Evolutionary conservation across 208 protist genomes (phyloP), one percentile per base, ranked within the genome.

Genomic region (Acanthamoeba culbertsoni): DNA sequence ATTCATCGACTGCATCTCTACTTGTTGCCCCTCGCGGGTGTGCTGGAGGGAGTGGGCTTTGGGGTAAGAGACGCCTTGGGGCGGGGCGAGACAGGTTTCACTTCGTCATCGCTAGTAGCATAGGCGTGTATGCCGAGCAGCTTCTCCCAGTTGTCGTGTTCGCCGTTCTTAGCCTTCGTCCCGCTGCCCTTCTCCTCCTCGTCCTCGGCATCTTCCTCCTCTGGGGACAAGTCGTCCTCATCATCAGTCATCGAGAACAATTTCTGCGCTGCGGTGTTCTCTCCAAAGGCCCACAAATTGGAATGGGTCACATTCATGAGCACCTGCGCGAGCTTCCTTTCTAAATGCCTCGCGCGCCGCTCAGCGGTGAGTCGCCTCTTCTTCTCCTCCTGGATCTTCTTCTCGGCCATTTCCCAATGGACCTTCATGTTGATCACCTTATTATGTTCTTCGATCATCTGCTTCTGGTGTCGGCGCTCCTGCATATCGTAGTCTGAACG

Each of bases 371-470:
- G 16, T 62, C 55, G 55, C 55, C 31, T 62, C 31, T n/a, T 10
- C 63, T 75, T 75, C 37, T 75, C 63, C 18, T 75, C 63, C 18
- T 35, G 63, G 6, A 16, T 35, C 33, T 75, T 10, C 37, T 75
- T 75, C 63, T 75, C 63, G 28, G 63, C 63, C 63, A 75, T 75
- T 35, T 75, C 63, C 63, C 63, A 75, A n/a, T 75, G 35, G 1
- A 75, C 63, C 63, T 75, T 75, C 14, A 75, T 75, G 37, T 75
- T 35, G n/a, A 75, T 75, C 63, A 75, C 63, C 63, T 75, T 75
- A 35, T 75, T 75, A 14, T 75, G 63, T 43, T 75, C 63, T 10
- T 75, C 63, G 20, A 75, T 33, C 33, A 75, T n/a, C 37, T 45
- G 63, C 37, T 75, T 75, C 63, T 73, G 63, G 35, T 73, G 63